Conservation (phyloP, 768 basidiomycete species). For the Pulveroboletus sp. region DNA sequence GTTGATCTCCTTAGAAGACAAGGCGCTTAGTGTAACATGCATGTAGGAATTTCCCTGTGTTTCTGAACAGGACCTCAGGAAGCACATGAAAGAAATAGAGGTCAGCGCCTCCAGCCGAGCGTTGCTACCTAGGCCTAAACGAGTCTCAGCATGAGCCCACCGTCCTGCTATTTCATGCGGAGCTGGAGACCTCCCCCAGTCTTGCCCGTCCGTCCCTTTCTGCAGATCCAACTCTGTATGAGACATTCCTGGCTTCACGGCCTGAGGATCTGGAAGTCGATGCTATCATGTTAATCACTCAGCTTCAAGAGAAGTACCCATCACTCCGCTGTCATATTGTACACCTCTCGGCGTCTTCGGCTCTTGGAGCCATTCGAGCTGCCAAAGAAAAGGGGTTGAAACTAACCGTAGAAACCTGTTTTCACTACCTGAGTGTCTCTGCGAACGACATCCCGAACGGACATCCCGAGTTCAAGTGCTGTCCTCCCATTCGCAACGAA, state of each 20-base stretch:
- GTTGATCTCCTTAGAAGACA: background rate
- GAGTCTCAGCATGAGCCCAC: conserved; percentile 54
- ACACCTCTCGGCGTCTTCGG: conserved; percentile 84
- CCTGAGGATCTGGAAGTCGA: conserved; percentile 75
- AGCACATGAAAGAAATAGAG: conserved; percentile 72
- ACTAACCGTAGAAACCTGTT: conserved; percentile 94
- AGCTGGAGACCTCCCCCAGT: conserved; percentile 49
- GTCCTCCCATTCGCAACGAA: conserved; percentile 82
- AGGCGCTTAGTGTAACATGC: conserved; percentile 2
- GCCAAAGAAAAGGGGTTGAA: conserved; percentile 63
- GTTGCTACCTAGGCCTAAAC: conserved; percentile 8
- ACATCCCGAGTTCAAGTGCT: conserved; percentile 90
- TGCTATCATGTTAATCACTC: conserved; percentile 75
- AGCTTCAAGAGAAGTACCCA: conserved; percentile 59
- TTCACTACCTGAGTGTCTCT: conserved; percentile 87
- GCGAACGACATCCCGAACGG: conserved; percentile 71
- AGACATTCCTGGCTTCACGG: conserved; percentile 82
- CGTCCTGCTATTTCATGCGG: conserved; percentile 89
- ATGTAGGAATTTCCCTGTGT: conserved; percentile 90
- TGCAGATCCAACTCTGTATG: conserved; percentile 56
- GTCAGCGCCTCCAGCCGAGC: conserved; percentile 35
- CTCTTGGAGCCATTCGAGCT: conserved; percentile 69
- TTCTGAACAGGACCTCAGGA: conserved; percentile 57
- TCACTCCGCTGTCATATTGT: conserved; percentile 86
- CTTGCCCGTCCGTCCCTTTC: conserved; percentile 14